phyloP scores from a whole-genome alignment of 202 grass and related monocot genomes.

The Digitaria exilis region DNA sequence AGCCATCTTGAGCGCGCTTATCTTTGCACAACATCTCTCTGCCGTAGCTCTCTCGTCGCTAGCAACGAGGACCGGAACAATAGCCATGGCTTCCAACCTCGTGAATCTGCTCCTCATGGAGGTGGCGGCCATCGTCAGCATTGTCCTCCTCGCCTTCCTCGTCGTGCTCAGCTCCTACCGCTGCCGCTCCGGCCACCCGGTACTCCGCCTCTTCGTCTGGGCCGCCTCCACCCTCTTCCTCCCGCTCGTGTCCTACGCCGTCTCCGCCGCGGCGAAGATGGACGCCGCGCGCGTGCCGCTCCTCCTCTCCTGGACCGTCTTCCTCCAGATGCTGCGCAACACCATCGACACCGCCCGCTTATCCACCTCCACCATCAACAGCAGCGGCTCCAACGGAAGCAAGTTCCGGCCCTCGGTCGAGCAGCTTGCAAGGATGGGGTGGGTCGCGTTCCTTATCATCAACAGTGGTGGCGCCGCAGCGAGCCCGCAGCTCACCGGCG shows the following conservation, averaged over 20 bases:
- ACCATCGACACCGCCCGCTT: constrained; percentile 54
- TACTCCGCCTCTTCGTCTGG: constrained; percentile 54
- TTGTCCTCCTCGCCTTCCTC: constrained; percentile 42
- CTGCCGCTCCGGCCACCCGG: constrained; percentile 44
- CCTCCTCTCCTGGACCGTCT: constrained; percentile 57
- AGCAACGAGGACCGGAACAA: neutral
- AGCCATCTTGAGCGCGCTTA: neutral
- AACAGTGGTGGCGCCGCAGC: constrained; percentile 39
- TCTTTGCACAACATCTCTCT: neutral
- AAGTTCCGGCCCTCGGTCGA: constrained; percentile 60
- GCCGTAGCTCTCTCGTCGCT: neutral
- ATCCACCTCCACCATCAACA: constrained; percentile 32
- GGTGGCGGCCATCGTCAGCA: constrained; percentile 53
- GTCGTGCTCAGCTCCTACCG: constrained; percentile 51
- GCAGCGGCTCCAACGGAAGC: constrained; percentile 7
- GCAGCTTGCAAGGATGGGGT: constrained; percentile 58
- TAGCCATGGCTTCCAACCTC: constrained; percentile 40
- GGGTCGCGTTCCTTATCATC: constrained; percentile 61
- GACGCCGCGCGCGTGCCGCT: constrained; percentile 49
- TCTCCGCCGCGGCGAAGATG: constrained; percentile 50
- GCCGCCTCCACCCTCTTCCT: constrained; percentile 52
- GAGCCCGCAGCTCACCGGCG: constrained; percentile 45
- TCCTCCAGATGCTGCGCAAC: constrained; percentile 63
- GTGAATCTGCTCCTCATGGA: constrained; percentile 56
- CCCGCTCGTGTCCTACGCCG: constrained; percentile 55